phyloP scores from a whole-genome alignment of 1,284 basidiomycete species.

The Papiliotrema flavescens region DNA sequence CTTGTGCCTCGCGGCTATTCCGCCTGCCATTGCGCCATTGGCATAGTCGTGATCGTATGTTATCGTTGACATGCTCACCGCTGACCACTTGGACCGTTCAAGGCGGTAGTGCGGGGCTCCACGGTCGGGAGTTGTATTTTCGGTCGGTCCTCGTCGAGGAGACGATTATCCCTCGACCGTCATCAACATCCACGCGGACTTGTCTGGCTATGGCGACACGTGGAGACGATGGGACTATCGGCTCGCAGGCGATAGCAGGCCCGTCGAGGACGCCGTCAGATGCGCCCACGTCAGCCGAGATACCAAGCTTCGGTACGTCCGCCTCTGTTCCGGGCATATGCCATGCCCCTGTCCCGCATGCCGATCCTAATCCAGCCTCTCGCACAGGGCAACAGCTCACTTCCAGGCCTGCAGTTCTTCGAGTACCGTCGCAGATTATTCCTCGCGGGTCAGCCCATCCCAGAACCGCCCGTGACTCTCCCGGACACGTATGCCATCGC shows the following conservation, averaged over 20 bases:
- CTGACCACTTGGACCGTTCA: too few species aligned
- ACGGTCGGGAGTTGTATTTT: too few species aligned
- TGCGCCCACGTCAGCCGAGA: background rate
- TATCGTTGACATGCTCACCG: too few species aligned
- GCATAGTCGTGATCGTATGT: too few species aligned
- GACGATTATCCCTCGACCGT: too few species aligned
- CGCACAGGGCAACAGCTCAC: background rate
- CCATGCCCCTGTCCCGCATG: background rate
- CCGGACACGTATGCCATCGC: conserved; percentile 16
- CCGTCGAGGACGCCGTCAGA: background rate
- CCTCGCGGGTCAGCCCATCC: conserved; percentile 30
- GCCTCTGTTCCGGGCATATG: background rate
- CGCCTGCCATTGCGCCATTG: too few species aligned
- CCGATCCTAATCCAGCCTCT: background rate
- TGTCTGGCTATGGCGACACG: too few species aligned
- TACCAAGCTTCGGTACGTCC: conserved; percentile 7
- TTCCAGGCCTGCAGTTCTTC: conserved; percentile 39
- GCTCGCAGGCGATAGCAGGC: background rate
- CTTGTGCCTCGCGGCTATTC: too few species aligned
- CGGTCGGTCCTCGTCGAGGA: too few species aligned
- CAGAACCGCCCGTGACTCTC: conserved; percentile 11
- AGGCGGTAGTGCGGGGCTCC: too few species aligned
- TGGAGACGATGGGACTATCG: background rate
- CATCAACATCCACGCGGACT: too few species aligned
- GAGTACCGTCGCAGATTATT: conserved; percentile 40